Percentiles rank a stretch among this genome's conserved stretches.
phyloP scores from a whole-genome alignment of 2,329 filamentous ascomycete species.

The Colletotrichum zoysiae region DNA sequence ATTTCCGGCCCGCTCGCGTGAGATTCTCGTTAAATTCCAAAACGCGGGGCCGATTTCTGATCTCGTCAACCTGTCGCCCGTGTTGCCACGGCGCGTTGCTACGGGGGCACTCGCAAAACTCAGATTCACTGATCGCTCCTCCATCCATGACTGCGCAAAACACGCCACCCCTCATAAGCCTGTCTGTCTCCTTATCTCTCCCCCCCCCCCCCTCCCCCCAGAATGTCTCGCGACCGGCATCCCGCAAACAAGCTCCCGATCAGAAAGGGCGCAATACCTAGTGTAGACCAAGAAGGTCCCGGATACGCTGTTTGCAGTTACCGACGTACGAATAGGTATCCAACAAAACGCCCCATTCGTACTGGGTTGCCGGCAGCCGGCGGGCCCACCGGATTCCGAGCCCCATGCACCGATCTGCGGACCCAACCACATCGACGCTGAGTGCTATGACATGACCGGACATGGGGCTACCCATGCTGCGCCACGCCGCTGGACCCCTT shows the following conservation, averaged over 20 bases:
- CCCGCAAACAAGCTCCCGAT: slow-evolving; percentile 31
- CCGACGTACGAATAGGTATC: slow-evolving; percentile 7
- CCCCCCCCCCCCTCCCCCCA: no score
- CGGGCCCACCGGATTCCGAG: slow-evolving; percentile 20
- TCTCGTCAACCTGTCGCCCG: slow-evolving; percentile 7
- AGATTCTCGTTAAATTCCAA: not conserved
- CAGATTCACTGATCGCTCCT: not conserved
- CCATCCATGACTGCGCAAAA: not conserved
- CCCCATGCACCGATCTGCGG: slow-evolving; percentile 39
- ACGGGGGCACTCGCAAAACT: not conserved
- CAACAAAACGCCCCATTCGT: slow-evolving; percentile 31
- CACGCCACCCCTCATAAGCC: not conserved
- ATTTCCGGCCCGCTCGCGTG: slow-evolving; percentile 2
- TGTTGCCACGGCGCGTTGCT: not conserved
- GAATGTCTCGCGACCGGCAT: not conserved
- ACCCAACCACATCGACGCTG: slow-evolving; percentile 25
- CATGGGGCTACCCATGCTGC: not conserved
- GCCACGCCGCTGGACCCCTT: not conserved
- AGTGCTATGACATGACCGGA: slow-evolving; percentile 16
- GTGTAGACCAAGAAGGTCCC: not conserved
- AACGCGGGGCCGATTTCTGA: slow-evolving; percentile 15
- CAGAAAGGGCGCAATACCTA: not conserved
- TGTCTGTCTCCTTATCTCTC: not conserved
- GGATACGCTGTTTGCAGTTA: slow-evolving; percentile 32
- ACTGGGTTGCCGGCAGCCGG: slow-evolving; percentile 28